These are phyloP conservation scores for Shiraia sp. DNA, from an alignment of 2,329 filamentous ascomycete genomes.

Conservation along the genomic window DNA sequence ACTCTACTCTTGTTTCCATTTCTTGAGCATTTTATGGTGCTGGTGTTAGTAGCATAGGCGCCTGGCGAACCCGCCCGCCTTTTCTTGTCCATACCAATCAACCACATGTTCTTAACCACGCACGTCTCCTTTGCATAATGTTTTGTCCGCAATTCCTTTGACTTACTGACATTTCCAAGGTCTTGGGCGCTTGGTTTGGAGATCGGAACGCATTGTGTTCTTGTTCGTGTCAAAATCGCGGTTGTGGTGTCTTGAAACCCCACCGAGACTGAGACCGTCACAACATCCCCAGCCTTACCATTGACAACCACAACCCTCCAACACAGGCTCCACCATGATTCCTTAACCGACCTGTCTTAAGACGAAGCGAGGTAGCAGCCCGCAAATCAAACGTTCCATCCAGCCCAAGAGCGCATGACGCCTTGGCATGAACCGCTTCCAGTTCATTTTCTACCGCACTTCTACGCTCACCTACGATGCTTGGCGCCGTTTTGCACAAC, in stretches of 20 bases:
- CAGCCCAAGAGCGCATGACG: constrained; percentile 33
- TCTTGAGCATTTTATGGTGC: constrained; percentile 21
- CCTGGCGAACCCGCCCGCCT: constrained; percentile 24
- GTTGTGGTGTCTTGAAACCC: constrained; percentile 39
- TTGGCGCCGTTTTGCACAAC: constrained; percentile 10
- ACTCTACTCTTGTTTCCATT: constrained; percentile 31
- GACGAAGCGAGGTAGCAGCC: constrained; percentile 36
- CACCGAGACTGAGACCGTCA: constrained; percentile 33
- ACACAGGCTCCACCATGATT: constrained; percentile 16
- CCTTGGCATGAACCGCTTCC: constrained; percentile 28
- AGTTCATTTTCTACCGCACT: constrained; percentile 21
- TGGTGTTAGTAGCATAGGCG: constrained; percentile 25
- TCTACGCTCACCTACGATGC: constrained; percentile 9
- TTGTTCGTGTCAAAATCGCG: constrained; percentile 25
- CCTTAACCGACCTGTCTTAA: constrained; percentile 25
- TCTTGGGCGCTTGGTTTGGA: constrained; percentile 9
- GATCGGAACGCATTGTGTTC: constrained; percentile 33
- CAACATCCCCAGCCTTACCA: constrained; percentile 27
- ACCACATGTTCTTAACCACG: constrained; percentile 12
- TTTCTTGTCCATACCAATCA: constrained; percentile 34
- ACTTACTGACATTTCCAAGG: constrained; percentile 17
- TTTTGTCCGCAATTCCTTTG: constrained; percentile 22
- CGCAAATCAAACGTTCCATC: constrained; percentile 41
- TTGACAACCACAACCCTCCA: constrained; percentile 16
- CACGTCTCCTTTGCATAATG: constrained; percentile 30